These are phyloP conservation scores for Tetrapisispora iriomotensis DNA, from an alignment of 805 yeast species.

Conservation along the genomic window DNA sequence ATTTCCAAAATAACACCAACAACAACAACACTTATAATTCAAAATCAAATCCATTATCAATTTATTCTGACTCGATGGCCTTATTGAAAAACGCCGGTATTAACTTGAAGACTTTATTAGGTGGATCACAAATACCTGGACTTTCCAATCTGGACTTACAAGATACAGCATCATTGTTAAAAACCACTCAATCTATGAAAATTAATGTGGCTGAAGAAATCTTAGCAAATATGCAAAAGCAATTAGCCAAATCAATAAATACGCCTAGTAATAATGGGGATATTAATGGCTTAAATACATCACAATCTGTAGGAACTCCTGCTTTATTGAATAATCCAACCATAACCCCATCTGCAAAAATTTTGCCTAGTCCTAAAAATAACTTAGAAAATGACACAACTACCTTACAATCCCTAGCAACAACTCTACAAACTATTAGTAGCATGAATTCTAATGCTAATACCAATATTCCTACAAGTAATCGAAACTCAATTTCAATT, in stretches of 20 bases:
- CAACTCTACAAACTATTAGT: too few species aligned
- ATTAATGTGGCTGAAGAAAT: conserved; percentile 24
- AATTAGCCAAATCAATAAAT: conserved; percentile 4
- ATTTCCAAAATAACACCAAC: neutral
- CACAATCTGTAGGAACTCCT: neutral
- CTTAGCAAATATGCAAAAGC: conserved; percentile 25
- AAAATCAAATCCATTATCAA: neutral
- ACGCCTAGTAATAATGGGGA: neutral
- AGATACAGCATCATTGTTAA: conserved; percentile 16
- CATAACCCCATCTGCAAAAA: conserved; percentile 19
- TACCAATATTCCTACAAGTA: too few species aligned
- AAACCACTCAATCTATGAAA: conserved; percentile 7
- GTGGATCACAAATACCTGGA: neutral
- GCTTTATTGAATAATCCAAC: conserved; percentile 13
- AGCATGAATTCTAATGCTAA: too few species aligned
- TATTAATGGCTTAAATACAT: neutral
- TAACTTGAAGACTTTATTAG: conserved; percentile 5
- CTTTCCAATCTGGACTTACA: conserved; percentile 12
- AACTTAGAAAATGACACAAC: conserved; percentile 4
- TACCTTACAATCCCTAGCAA: too few species aligned
- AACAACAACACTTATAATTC: neutral
- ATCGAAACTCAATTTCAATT: too few species aligned
- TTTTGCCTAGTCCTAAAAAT: conserved; percentile 16
- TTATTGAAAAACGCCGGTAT: conserved; percentile 4
- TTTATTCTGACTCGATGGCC: conserved; percentile 1